Evolutionary conservation across 2,329 filamentous ascomycete genomes (phyloP), one percentile per base, ranked within the genome.

Genomic region (Furcasterigmium furcatum): DNA sequence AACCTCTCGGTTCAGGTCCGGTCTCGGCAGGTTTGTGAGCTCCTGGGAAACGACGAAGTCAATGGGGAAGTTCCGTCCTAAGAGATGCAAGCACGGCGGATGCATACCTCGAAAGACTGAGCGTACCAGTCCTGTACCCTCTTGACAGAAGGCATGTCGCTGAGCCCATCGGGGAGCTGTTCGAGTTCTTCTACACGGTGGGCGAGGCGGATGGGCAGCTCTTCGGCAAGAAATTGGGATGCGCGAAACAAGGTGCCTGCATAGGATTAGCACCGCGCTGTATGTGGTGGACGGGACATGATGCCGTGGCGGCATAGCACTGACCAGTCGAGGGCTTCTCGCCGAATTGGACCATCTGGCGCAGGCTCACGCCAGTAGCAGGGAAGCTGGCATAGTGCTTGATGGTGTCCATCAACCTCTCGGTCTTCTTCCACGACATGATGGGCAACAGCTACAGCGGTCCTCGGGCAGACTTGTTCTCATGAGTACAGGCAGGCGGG

Each of bases 261-360:
- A 35, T 22, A 16, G 29, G 7, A 13, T 13, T 16, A 40, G 43
- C 47, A 40, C 12, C 24, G 24, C 16, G 20, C 19, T 4, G 30
- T 12, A 7, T 27, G 7, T 7, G 7, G 24, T 12, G 12, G 24
- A 12, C 24, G 12, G 12, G 24, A 27, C 24, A 27, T 7, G 24
- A 27, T 7, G 24, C 24, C 24, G 12, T 12, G 24, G 24, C 12
- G 12, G 7, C 12, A 36, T 18, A 19, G n/a, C n/a, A 67, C 79
- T 60, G 74, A 94, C 89, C 90, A 58, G 85, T 88, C 14, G 91
- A 96, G 44, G 92, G 91, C 66, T 84, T 88, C 74, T 96, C 91
- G 63, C 92, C 92, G 67, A 97, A 97, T 68, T 97, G 92, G 48
- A 97, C 92, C 94, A 99, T 99, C 78, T 99, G 94, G 66, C 94